Evolutionary conservation across 305 asterid genomes (phyloP), one percentile per base, ranked within the genome.

Genomic region (Coffea humblotiana): DNA sequence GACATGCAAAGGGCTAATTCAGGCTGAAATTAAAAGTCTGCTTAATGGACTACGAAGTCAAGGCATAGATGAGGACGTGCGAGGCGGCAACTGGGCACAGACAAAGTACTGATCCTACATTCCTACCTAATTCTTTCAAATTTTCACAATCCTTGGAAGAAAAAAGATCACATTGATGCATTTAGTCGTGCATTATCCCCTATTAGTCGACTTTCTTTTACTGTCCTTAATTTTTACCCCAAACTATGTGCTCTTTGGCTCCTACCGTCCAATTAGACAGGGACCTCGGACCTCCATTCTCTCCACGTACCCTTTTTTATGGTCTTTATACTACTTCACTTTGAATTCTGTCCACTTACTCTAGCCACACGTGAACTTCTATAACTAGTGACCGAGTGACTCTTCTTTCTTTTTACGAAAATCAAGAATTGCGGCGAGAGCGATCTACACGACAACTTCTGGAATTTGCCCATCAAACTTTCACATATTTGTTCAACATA

Each of bases 1-100:
- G 10, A 58, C 9, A 21, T 21, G 64, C 9, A 19, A 52, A 58
- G 64, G 27, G 27, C 27, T 4, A 56, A 19, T 16, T 56, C 64
- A 18, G 35, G 66, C 29, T 32, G 6, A 21, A 27, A 27, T 12
- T 1, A 16, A 15, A 74, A 21, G 68, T 74, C 78, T 25, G 25
- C 64, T 4, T 9, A 7, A 6, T 32, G 16, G 11, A 16, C 64
- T 29, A 19, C 6, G 25, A 35, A 74, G 77, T 37, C 68, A 18
- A 2, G 2, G 40, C 29, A 23, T 23, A 43, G 78, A 60, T 2
- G 45, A 43, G 11, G 60, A 61, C 78, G 58, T 40, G 78, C 25
- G 58, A 75, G 78, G 78, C 60, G 78, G 58, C 78, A 75, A 40
- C 32, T 61, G 32, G 66, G 32, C 29, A 61, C 9, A 23, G 66